phyloP scores from a whole-genome alignment of 495 filamentous ascomycete genomes.

The Neurospora terricola region DNA sequence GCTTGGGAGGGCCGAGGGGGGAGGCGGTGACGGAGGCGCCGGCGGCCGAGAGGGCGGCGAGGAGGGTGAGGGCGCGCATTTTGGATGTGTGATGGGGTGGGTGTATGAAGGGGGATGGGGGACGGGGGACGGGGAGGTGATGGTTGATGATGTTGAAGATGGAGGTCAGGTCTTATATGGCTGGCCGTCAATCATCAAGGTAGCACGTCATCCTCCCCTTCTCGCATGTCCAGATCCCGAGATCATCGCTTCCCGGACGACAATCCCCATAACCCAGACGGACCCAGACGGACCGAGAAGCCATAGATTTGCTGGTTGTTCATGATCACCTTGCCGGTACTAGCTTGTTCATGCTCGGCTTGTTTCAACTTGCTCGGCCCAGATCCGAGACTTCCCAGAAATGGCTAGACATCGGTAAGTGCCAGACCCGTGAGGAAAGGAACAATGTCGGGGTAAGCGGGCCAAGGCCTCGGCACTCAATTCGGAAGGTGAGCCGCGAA shows the following conservation, averaged over 20 bases:
- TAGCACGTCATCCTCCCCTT: neutral
- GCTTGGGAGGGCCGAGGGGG: slow-evolving; percentile 1
- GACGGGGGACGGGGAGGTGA: neutral
- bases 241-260: neutral
- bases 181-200: neutral
- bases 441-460: neutral
- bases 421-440: neutral
- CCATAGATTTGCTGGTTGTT: neutral
- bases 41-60: slow-evolving; percentile 9
- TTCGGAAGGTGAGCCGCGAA: neutral
- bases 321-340: neutral
- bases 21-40: slow-evolving; percentile 8
- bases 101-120: neutral
- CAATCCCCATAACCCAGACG: neutral
- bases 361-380: neutral
- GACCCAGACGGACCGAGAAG: neutral
- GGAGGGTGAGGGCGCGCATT: slow-evolving; percentile 9
- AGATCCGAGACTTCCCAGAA: neutral
- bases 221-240: neutral
- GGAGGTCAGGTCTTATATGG: neutral
- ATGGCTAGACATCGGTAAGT: neutral
- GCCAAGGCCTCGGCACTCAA: neutral
- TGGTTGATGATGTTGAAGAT: neutral
- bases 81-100: neutral
- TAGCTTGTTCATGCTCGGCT: neutral